These are phyloP conservation scores for Nelumbo lutea DNA, from an alignment of 164 flowering plant species.

Conservation along the genomic window DNA sequence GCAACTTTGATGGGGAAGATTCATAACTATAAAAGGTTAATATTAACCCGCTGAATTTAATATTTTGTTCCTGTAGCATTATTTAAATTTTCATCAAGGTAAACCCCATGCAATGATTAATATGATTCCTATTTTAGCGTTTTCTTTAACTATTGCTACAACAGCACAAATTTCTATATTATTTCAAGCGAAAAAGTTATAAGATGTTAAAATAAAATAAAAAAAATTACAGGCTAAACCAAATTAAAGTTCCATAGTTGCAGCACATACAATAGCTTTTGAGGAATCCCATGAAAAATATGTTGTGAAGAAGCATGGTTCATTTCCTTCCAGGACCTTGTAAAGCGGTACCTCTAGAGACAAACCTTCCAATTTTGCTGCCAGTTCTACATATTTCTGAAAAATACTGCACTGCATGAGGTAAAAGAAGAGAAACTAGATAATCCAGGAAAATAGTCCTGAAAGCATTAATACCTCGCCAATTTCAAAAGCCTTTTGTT, in stretches of 20 bases:
- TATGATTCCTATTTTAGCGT: too few species aligned
- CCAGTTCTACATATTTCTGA: conserved; percentile 86
- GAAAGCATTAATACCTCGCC: conserved; percentile 59
- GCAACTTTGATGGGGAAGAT: too few species aligned
- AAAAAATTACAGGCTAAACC: too few species aligned
- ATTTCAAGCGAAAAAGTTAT: too few species aligned
- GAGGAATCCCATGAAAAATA: conserved; percentile 92
- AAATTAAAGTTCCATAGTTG: not conserved
- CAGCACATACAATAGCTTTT: conserved; percentile 72
- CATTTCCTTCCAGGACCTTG: conserved; percentile 96
- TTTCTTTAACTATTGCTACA: too few species aligned
- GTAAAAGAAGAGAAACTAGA: not conserved
- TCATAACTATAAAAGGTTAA: too few species aligned
- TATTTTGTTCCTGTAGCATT: too few species aligned
- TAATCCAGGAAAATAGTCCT: not conserved
- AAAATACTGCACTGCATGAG: conserved; percentile 9
- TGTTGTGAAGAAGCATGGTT: conserved; percentile 92
- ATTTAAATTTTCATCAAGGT: too few species aligned
- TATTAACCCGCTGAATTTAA: too few species aligned
- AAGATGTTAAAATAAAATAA: too few species aligned
- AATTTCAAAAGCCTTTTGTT: conserved; percentile 83
- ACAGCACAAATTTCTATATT: too few species aligned
- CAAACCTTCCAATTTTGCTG: conserved; percentile 72
- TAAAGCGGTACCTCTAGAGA: conserved; percentile 74
- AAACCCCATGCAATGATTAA: too few species aligned